Evolutionary conservation across 1,139 yeast genomes (phyloP).

Genomic region (Suhomyces taliae): DNA sequence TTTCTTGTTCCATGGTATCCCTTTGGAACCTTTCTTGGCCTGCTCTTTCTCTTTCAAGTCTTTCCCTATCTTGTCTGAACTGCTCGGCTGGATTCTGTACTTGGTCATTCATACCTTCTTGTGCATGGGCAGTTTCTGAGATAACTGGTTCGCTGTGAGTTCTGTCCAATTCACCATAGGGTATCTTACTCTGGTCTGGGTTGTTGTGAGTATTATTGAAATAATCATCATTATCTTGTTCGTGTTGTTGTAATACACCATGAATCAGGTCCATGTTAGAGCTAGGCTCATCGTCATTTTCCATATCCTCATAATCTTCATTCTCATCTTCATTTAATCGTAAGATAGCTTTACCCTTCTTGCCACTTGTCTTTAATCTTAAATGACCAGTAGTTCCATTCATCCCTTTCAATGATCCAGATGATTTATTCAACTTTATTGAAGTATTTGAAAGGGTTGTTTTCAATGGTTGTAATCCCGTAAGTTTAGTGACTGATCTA

Average conservation of each 20-base stretch:
- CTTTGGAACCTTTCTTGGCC: no score
- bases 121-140: no score
- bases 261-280: background rate
- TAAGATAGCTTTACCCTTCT: constrained; percentile 43
- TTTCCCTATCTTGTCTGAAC: no score
- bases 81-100: no score
- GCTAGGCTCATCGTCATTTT: constrained; percentile 8
- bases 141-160: no score
- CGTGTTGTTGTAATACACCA: background rate
- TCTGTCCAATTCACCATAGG: background rate
- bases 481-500: constrained; percentile 38
- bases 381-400: constrained; percentile 13
- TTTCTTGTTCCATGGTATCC: no score
- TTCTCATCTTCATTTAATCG: constrained; percentile 28
- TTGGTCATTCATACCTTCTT: no score
- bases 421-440: constrained; percentile 32
- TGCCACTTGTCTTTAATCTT: constrained; percentile 36
- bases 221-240: constrained; percentile 4
- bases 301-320: constrained; percentile 16
- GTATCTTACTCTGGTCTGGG: background rate
- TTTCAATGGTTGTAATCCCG: constrained; percentile 42
- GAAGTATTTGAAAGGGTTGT: constrained; percentile 33
- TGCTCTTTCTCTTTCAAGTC: no score
- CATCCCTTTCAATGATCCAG: constrained; percentile 37
- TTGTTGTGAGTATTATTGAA: constrained; percentile 1